Evolutionary conservation across 257 asterid genomes (phyloP).

Genomic region (Ligustrum vulgare): DNA sequence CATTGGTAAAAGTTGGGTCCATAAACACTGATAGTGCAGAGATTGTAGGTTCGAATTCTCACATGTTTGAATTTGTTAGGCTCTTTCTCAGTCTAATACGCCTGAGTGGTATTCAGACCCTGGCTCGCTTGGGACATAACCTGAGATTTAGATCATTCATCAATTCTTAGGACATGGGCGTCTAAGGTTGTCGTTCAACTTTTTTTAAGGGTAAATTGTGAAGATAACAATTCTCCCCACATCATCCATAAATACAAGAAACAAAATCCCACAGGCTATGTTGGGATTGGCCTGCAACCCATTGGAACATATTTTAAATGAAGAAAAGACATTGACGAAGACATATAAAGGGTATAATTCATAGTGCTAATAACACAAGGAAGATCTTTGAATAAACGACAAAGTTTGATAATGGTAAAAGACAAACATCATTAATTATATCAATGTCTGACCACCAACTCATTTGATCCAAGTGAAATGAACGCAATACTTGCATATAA

Average conservation of each 20-base stretch:
- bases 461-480: background rate
- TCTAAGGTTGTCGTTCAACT: too few species aligned
- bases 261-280: conserved; percentile 14
- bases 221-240: background rate
- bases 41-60: too few species aligned
- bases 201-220: background rate
- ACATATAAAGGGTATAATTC: conserved; percentile 17
- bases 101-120: too few species aligned
- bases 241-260: conserved; percentile 9
- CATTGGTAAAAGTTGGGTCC: too few species aligned
- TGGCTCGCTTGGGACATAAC: too few species aligned
- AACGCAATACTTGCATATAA: too few species aligned
- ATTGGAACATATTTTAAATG: conserved; percentile 4
- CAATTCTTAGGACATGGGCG: too few species aligned
- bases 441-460: background rate
- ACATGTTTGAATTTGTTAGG: too few species aligned
- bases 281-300: background rate
- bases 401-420: conserved; percentile 14
- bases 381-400: conserved; percentile 11
- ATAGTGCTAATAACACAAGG: conserved; percentile 11
- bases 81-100: too few species aligned
- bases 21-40: too few species aligned
- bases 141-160: too few species aligned
- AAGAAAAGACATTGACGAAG: conserved; percentile 15
- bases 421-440: conserved; percentile 15